Percentiles rank a stretch among this genome's conserved stretches.
Evolutionary conservation across 2,329 filamentous ascomycete genomes (phyloP).

Genomic region (Neonectria ditissima): DNA sequence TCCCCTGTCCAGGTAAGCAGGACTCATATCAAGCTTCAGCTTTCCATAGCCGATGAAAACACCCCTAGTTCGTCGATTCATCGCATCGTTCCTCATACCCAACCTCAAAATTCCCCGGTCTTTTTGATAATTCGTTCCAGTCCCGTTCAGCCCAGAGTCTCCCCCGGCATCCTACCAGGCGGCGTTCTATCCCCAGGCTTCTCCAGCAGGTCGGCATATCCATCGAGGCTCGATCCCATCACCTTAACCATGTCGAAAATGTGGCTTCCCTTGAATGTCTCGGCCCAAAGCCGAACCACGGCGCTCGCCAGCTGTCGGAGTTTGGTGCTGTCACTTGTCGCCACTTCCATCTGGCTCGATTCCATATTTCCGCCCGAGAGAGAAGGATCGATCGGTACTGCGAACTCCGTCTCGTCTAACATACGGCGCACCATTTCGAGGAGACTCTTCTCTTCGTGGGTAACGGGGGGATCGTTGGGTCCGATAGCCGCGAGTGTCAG

Average conservation of each 20-base stretch:
- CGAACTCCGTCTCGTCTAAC: slow-evolving; percentile 72
- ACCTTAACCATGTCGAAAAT: slow-evolving; percentile 71
- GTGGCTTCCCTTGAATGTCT: slow-evolving; percentile 71
- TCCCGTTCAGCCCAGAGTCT: slow-evolving; percentile 37
- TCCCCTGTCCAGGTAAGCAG: neutral
- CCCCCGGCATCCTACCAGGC: slow-evolving; percentile 37
- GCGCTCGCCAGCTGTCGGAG: slow-evolving; percentile 68
- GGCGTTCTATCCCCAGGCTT: slow-evolving; percentile 63
- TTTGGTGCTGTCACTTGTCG: slow-evolving; percentile 61
- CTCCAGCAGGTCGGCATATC: slow-evolving; percentile 68
- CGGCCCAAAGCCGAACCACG: slow-evolving; percentile 70
- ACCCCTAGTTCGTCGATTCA: slow-evolving; percentile 13
- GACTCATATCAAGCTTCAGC: neutral
- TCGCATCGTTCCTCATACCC: slow-evolving; percentile 5
- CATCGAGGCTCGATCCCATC: slow-evolving; percentile 68
- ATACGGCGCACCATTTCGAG: slow-evolving; percentile 68
- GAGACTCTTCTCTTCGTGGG: slow-evolving; percentile 65
- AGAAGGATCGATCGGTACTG: slow-evolving; percentile 69
- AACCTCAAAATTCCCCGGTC: neutral
- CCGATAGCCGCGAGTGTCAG: slow-evolving; percentile 66
- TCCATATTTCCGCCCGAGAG: slow-evolving; percentile 56
- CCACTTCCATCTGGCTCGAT: slow-evolving; percentile 56
- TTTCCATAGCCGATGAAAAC: neutral
- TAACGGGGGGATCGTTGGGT: slow-evolving; percentile 61
- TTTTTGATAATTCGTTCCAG: neutral